Evolutionary conservation across 768 basidiomycete species (phyloP).

Genomic region (Hygrophorus russula): DNA sequence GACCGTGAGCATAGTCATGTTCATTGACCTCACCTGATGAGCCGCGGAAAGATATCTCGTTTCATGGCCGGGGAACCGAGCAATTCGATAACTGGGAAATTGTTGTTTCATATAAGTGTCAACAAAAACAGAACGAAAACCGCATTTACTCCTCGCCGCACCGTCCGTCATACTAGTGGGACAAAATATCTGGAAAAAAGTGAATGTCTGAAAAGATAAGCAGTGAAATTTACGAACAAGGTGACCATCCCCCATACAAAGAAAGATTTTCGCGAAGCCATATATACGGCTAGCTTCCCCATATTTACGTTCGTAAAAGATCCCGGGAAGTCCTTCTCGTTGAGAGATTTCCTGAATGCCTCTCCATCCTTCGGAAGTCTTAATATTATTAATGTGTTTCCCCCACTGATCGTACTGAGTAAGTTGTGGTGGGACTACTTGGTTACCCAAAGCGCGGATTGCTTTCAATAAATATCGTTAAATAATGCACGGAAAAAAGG

Average conservation of each 20-base stretch:
- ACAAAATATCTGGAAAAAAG: slow-evolving; percentile 41
- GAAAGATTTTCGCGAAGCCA: slow-evolving; percentile 52
- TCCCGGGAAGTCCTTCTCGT: slow-evolving; percentile 54
- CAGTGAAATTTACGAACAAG: slow-evolving; percentile 27
- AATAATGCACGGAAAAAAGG: background rate
- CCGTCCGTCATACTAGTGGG: slow-evolving; percentile 79
- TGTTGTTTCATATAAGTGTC: background rate
- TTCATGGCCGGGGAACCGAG: slow-evolving; percentile 51
- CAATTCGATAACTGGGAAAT: slow-evolving; percentile 46
- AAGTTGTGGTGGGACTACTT: slow-evolving; percentile 37
- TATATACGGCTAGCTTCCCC: slow-evolving; percentile 49
- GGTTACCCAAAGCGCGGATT: slow-evolving; percentile 38
- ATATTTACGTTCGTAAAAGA: slow-evolving; percentile 57
- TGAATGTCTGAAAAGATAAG: background rate
- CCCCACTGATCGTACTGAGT: slow-evolving; percentile 74
- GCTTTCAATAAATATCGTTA: slow-evolving; percentile 21
- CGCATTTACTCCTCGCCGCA: slow-evolving; percentile 39
- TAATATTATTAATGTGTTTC: slow-evolving; percentile 43
- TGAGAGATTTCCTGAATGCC: slow-evolving; percentile 50
- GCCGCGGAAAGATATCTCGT: slow-evolving; percentile 41
- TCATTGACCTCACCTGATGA: slow-evolving; percentile 39
- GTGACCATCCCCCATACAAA: slow-evolving; percentile 55
- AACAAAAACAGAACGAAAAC: background rate
- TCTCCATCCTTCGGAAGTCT: slow-evolving; percentile 68
- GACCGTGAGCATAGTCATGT: background rate